Evolutionary conservation across 2,329 filamentous ascomycete genomes (phyloP), one percentile per base, ranked within the genome.

Genomic region (Helminthosporium solani): DNA sequence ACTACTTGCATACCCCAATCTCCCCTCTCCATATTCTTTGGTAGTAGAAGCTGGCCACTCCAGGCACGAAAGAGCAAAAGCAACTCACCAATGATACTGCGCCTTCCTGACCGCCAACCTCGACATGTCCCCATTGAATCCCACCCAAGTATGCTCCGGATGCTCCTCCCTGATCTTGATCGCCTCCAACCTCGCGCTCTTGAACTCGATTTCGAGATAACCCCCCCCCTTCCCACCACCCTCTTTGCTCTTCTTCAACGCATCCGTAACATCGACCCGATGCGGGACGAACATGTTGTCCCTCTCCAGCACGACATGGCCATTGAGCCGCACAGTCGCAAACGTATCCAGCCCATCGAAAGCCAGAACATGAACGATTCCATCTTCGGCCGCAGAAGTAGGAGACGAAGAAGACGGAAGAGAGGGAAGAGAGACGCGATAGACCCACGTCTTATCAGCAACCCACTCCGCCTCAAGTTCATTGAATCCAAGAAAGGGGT

Each of bases 311-410:
- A 86, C 77, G 20, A 70, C 61, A 1, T 70, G 57, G 8, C 73
- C 79, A 54, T 85, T 83, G 15, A 86, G 71, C 8, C 57, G 72
- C 28, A 84, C 80, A 0, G 74, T 79, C 0, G 82, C 80, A 52
- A 83, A 84, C 0, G 83, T 86, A 57, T 86, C 83, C 1, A 86
- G 75, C 0, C 83, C 83, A 54, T 84, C 77, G 46, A 86, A 84
- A 8, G 82, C 78, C 4, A 86, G 68, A 14, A 80, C 75, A 15
- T 73, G 66, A 19, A 58, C 70, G 7, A 54, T 55, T 23, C 66
- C 62, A 31, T 66, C 50, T 18, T 63, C 53, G 3, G 27, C 8
- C 7, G 14, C n/a, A n/a, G n/a, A n/a, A n/a, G n/a, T n/a, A n/a
- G n/a, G n/a, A n/a, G n/a, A n/a, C n/a, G n/a, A n/a, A n/a, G n/a